phyloP scores from a whole-genome alignment of 129 eudicot genomes.

The Centella asiatica region DNA sequence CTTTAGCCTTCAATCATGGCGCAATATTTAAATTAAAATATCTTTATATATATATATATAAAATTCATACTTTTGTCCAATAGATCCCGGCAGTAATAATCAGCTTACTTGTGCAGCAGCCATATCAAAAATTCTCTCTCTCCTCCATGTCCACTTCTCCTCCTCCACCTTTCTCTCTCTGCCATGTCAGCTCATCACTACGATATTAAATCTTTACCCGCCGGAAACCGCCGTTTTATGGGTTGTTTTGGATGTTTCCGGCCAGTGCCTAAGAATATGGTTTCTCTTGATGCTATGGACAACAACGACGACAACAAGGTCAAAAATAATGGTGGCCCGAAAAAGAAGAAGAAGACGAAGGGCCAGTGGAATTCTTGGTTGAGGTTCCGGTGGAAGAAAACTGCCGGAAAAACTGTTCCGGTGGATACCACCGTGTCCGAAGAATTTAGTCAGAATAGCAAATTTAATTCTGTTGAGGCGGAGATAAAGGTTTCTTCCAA shows the following conservation, averaged over 20 bases:
- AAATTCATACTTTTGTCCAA: neutral
- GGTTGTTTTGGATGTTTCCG: slow-evolving; percentile 37
- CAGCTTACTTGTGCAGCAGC: slow-evolving; percentile 1
- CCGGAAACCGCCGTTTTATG: slow-evolving; percentile 22
- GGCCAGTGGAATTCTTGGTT: slow-evolving; percentile 20
- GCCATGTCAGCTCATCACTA: slow-evolving; percentile 18
- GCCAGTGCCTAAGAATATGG: neutral
- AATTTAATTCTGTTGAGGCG: neutral
- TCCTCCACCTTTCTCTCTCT: neutral
- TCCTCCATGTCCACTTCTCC: slow-evolving; percentile 8
- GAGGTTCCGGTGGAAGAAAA: slow-evolving; percentile 17
- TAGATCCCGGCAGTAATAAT: neutral
- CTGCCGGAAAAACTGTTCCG: slow-evolving; percentile 21
- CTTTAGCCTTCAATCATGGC: too few species aligned
- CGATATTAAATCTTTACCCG: slow-evolving; percentile 4
- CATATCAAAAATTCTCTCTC: slow-evolving; percentile 20
- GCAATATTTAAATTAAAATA: too few species aligned
- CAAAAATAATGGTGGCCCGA: slow-evolving; percentile 15
- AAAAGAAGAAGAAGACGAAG: slow-evolving; percentile 14
- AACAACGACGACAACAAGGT: slow-evolving; percentile 12
- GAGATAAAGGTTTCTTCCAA: neutral
- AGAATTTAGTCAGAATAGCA: neutral
- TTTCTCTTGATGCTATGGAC: neutral
- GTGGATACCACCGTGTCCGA: slow-evolving; percentile 4
- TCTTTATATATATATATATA: too few species aligned